Conservation (phyloP, 345 rosid species). For the Populus tremula region DNA sequence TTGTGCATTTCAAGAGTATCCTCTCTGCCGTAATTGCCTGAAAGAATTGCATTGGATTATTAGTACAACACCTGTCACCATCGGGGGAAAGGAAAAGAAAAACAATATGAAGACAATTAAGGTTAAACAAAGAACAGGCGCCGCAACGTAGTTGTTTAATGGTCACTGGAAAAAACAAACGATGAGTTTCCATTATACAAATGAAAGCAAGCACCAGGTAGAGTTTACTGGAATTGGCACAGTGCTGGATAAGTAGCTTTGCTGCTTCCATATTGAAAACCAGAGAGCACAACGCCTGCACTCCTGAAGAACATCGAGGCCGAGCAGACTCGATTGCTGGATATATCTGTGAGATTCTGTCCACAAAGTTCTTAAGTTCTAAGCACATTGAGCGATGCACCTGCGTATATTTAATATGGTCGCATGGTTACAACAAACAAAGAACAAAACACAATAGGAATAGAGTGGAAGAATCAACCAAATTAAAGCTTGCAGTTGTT, state of each 20-base stretch:
- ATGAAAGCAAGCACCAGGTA: constrained; percentile 32
- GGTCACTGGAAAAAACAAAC: no score
- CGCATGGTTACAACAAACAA: neutral
- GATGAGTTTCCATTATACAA: neutral
- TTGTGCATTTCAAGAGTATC: constrained; percentile 31
- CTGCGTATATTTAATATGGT: constrained; percentile 21
- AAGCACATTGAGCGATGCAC: constrained; percentile 43
- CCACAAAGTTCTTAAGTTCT: constrained; percentile 29
- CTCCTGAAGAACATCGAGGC: constrained; percentile 34
- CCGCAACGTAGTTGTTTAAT: no score
- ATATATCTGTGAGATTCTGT: constrained; percentile 22
- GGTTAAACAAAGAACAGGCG: no score
- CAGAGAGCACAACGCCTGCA: constrained; percentile 28
- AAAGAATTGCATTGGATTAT: neutral
- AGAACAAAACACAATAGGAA: neutral
- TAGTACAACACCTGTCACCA: neutral
- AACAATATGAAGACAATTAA: no score
- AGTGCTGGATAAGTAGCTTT: constrained; percentile 34
- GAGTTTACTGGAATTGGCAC: constrained; percentile 44
- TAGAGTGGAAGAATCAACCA: neutral
- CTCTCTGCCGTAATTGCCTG: constrained; percentile 33
- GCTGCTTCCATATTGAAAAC: constrained; percentile 31
- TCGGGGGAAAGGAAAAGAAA: no score
- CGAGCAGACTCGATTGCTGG: constrained; percentile 36
- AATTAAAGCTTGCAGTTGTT: neutral